Base-by-base conservation (phyloP, 306 rosid genomes). In the Calophaca sinica region DNA sequence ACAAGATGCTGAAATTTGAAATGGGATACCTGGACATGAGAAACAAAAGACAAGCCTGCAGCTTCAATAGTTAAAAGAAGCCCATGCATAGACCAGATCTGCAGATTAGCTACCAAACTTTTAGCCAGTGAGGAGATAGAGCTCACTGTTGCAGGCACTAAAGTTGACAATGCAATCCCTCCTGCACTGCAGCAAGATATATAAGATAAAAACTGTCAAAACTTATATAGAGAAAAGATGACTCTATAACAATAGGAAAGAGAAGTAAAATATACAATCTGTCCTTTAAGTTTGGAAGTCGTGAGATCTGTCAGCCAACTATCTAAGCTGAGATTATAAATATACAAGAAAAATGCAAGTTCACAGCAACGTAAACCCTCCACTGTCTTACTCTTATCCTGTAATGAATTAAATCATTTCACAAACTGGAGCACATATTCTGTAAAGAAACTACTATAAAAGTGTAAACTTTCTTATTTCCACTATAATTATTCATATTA, bases 81-180 rank as follows among this genome's bases (percentile, higher is more conserved):
- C 49, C 98, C 98, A 82, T 94, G 98, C 92, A 94, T 88, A 79
- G 98, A 85, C 98, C 98, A 94, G 66, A 87, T 89, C 85, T 89
- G 97, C 84, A 94, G 87, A 82, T 84, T 79, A 76, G 96, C 85
- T 71, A 87, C 78, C 45, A 87, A 83, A 90, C 98, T 91, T 82
- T 89, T 92, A 59, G 96, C 93, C 61, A 94, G 82, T 75, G 84
- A 73, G 57, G 97, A 89, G 66, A 94, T 86, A 74, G 93, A 89
- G 88, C 87, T 89, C 84, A 94, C 98, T 53, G 98, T 94, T 82
- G 89, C 88, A 6, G 98, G 96, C 80, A 94, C 98, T 75, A 94
- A 85, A 64, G 96, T 91, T 67, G 98, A 91, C 81, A 94, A 72
- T 66, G 98, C 98, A 90, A 94, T 94, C 76, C 98, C 98, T 83